Evolutionary conservation across 768 basidiomycete genomes (phyloP).

Genomic region (Agrocybe praecox): DNA sequence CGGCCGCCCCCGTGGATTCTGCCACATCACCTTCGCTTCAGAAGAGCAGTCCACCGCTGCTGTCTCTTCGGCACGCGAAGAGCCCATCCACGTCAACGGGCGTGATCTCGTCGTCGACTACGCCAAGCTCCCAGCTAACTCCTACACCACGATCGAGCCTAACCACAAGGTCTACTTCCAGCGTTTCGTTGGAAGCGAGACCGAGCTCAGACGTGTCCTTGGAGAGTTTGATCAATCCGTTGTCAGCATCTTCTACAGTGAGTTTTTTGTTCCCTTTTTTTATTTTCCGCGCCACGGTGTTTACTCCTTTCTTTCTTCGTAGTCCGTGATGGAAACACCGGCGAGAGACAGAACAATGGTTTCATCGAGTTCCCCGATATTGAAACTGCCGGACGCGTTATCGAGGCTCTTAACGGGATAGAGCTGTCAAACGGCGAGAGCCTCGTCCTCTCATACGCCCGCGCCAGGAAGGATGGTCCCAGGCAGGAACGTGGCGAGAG

Average conservation of each 20-base stretch:
- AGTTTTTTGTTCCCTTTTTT: slow-evolving; percentile 15
- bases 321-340: slow-evolving; percentile 37
- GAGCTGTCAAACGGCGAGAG: slow-evolving; percentile 33
- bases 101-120: slow-evolving; percentile 47
- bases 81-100: slow-evolving; percentile 51
- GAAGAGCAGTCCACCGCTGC: slow-evolving; percentile 39
- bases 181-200: slow-evolving; percentile 23
- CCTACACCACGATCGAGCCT: slow-evolving; percentile 13
- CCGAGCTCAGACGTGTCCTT: slow-evolving; percentile 22
- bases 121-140: not conserved
- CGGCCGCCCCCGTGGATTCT: slow-evolving; percentile 45
- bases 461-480: slow-evolving; percentile 11
- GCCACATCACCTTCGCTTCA: slow-evolving; percentile 44
- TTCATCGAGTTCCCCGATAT: slow-evolving; percentile 56
- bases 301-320: too few species aligned
- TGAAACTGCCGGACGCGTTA: slow-evolving; percentile 49
- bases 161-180: slow-evolving; percentile 33
- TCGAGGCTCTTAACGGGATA: slow-evolving; percentile 42
- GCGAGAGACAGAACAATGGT: slow-evolving; percentile 33
- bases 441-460: slow-evolving; percentile 44
- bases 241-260: slow-evolving; percentile 30
- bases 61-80: slow-evolving; percentile 34
- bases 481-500: not conserved
- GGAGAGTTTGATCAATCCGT: slow-evolving; percentile 30
- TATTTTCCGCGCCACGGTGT: too few species aligned